These are phyloP conservation scores for Borovskyia barvae DNA, from an alignment of 208 protist genomes.

Conservation along the genomic window DNA sequence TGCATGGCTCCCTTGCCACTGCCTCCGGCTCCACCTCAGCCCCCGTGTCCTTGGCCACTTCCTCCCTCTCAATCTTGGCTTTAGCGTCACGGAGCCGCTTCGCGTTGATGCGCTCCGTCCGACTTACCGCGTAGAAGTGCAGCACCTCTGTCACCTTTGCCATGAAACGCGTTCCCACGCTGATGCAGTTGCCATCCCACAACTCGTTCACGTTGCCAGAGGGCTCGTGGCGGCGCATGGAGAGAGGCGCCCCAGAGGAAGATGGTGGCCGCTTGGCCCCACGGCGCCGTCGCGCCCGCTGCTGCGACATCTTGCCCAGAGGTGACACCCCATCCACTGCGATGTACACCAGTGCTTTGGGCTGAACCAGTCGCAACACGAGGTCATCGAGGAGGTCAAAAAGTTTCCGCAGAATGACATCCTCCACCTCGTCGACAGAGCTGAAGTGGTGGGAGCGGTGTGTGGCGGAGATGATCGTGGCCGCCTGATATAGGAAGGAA, in stretches of 20 bases:
- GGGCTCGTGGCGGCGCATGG: conserved; percentile 7
- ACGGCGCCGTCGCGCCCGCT: conserved; percentile 94
- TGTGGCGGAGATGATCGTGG: conserved; percentile 46
- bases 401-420: conserved; percentile 63
- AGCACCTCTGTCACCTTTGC: conserved; percentile 66
- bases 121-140: conserved; percentile 77
- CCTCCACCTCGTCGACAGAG: conserved; percentile 56
- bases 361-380: conserved; percentile 86
- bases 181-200: conserved; percentile 88
- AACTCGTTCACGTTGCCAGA: conserved; percentile 32
- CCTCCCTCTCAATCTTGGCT: neutral
- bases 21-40: neutral
- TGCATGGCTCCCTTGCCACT: too few species aligned
- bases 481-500: conserved; percentile 81
- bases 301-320: conserved; percentile 99
- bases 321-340: conserved; percentile 96
- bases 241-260: neutral
- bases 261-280: conserved; percentile 19
- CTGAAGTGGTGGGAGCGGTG: conserved; percentile 33
- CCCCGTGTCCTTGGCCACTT: neutral
- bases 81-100: conserved; percentile 60
- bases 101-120: conserved; percentile 82
- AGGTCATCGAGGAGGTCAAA: conserved; percentile 84
- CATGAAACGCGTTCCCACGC: conserved; percentile 86
- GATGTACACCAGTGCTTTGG: conserved; percentile 96